Percentiles rank a stretch among this genome's conserved stretches.
These are phyloP conservation scores for Pythium sukuiense DNA, from an alignment of 352 stramenopile species.

Conservation along the genomic window DNA sequence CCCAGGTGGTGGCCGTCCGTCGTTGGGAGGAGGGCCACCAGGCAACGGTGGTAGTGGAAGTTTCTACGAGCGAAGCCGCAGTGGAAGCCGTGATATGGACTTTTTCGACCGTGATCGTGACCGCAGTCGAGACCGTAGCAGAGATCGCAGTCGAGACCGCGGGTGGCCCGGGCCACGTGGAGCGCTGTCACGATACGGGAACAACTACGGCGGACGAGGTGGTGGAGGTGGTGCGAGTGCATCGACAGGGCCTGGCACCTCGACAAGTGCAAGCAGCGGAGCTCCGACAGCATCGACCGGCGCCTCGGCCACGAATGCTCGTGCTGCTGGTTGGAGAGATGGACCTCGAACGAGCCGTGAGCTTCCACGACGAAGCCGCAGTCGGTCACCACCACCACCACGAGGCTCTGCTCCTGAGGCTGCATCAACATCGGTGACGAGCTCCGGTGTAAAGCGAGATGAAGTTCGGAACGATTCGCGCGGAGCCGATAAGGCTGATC, in stretches of 20 bases:
- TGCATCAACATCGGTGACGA: background rate
- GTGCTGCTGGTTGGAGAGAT: slow-evolving; percentile 20
- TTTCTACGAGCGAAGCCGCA: slow-evolving; percentile 34
- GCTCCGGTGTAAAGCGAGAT: slow-evolving; percentile 10
- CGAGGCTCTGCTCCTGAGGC: background rate
- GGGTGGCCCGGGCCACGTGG: slow-evolving; percentile 4
- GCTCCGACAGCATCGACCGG: background rate
- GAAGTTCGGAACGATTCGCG: background rate
- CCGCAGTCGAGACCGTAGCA: slow-evolving; percentile 18
- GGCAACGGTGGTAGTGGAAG: slow-evolving; percentile 25
- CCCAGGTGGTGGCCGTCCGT: slow-evolving; percentile 25
- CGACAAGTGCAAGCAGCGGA: background rate
- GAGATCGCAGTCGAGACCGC: slow-evolving; percentile 20
- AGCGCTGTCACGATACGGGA: slow-evolving; percentile 24
- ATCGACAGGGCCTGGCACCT: background rate
- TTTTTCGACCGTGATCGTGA: slow-evolving; percentile 29
- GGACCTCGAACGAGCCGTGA: slow-evolving; percentile 17
- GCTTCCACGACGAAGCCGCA: slow-evolving; percentile 15
- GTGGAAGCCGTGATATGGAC: slow-evolving; percentile 21
- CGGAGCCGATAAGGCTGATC: background rate
- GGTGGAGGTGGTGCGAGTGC: slow-evolving; percentile 10
- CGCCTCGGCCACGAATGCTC: background rate
- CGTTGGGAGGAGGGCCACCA: slow-evolving; percentile 22
- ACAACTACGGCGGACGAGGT: slow-evolving; percentile 19
- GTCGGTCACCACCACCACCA: slow-evolving; percentile 13